Percentiles rank a stretch among this genome's conserved stretches.
phyloP scores from a whole-genome alignment of 192 early-diverging fungal species.

The Coemansia sp. region DNA sequence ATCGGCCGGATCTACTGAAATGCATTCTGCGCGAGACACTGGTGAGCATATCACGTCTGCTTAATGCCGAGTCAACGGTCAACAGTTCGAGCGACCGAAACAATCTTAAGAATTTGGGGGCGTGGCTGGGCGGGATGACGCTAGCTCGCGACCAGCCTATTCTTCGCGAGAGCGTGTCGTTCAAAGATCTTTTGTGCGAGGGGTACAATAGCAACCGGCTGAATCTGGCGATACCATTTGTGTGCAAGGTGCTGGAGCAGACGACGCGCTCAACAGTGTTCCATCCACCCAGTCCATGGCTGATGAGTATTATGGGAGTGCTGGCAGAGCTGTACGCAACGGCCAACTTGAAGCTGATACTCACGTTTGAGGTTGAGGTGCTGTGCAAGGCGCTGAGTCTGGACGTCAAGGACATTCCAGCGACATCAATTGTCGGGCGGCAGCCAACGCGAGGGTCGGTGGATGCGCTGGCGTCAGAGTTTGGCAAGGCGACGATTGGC shows the following conservation, averaged over 20 bases:
- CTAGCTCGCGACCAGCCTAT: slow-evolving; percentile 94
- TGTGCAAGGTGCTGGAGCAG: slow-evolving; percentile 96
- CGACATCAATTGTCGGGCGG: slow-evolving; percentile 35
- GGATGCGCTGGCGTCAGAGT: slow-evolving; percentile 22
- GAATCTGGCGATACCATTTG: slow-evolving; percentile 97
- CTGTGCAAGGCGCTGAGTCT: slow-evolving; percentile 88
- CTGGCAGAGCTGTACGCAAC: slow-evolving; percentile 91
- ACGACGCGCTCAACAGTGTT: slow-evolving; percentile 82
- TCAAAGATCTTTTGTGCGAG: slow-evolving; percentile 93
- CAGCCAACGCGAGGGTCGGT: slow-evolving; percentile 14
- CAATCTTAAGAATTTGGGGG: slow-evolving; percentile 92
- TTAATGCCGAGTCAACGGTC: slow-evolving; percentile 93
- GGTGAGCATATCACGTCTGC: slow-evolving; percentile 79
- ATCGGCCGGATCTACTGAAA: slow-evolving; percentile 63
- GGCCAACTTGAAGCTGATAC: slow-evolving; percentile 91
- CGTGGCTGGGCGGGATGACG: slow-evolving; percentile 98
- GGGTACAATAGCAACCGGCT: slow-evolving; percentile 84
- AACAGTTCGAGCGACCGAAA: slow-evolving; percentile 85
- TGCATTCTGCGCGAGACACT: slow-evolving; percentile 90
- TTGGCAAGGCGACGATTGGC: slow-evolving; percentile 28
- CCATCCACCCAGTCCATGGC: slow-evolving; percentile 95
- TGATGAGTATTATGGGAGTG: slow-evolving; percentile 91
- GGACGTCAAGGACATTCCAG: slow-evolving; percentile 70
- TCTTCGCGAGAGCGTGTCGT: slow-evolving; percentile 90
- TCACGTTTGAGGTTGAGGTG: slow-evolving; percentile 98